Conservation (phyloP, 306 rosid species). For the Rosa lucieae region DNA sequence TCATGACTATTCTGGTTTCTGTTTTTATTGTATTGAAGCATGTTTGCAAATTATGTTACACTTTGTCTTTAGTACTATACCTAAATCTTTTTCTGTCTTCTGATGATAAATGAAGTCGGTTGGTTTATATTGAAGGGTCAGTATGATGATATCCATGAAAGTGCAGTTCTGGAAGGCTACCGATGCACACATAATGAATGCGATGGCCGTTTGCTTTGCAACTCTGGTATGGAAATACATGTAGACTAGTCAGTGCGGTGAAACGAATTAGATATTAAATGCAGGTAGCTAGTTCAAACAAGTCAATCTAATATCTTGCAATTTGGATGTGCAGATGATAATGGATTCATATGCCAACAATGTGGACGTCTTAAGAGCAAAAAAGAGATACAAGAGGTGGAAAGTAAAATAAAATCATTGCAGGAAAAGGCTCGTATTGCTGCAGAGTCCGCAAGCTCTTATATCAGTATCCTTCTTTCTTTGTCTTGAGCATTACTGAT, state of each 20-base stretch:
- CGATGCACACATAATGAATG: constrained; percentile 69
- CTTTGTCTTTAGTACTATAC: constrained; percentile 16
- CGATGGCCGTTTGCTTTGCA: constrained; percentile 72
- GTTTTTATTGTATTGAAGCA: constrained; percentile 8
- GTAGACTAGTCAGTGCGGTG: not conserved
- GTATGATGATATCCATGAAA: constrained; percentile 61
- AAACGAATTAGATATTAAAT: not conserved
- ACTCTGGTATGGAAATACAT: constrained; percentile 49
- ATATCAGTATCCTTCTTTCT: constrained; percentile 62
- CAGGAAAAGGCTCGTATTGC: constrained; percentile 49
- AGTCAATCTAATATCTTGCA: constrained; percentile 1
- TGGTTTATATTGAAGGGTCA: constrained; percentile 61
- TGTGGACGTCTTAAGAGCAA: constrained; percentile 68
- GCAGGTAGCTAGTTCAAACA: not conserved
- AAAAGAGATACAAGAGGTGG: constrained; percentile 58
- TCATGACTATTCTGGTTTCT: not conserved
- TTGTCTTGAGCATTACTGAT: constrained; percentile 19
- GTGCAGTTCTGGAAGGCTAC: constrained; percentile 85
- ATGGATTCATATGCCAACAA: constrained; percentile 72
- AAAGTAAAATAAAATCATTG: constrained; percentile 57
- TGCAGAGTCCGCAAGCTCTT: constrained; percentile 23
- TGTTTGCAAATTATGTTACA: not conserved
- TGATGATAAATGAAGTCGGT: constrained; percentile 33
- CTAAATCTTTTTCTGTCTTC: constrained; percentile 1
- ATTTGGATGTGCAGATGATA: constrained; percentile 48